phyloP scores from a whole-genome alignment of 768 basidiomycete genomes.

The Boletus fagicola region DNA sequence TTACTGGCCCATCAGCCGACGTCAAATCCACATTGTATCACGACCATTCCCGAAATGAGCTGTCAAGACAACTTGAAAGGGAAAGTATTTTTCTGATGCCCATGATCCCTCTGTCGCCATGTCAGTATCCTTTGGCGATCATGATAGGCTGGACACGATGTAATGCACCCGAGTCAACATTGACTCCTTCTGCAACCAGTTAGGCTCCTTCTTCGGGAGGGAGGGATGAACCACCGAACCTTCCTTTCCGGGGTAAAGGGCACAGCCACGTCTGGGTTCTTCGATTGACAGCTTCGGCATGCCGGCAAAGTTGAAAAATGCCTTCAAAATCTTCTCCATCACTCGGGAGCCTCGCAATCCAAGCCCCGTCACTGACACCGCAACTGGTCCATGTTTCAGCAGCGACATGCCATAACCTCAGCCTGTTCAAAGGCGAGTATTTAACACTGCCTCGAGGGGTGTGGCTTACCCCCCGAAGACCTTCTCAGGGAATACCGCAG shows the following conservation, averaged over 20 bases:
- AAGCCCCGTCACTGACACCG: constrained; percentile 56
- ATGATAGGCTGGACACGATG: background rate
- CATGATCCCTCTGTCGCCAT: background rate
- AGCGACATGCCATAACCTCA: constrained; percentile 70
- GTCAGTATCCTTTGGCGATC: background rate
- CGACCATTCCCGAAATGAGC: constrained; percentile 22
- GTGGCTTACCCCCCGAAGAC: constrained; percentile 44
- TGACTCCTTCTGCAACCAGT: background rate
- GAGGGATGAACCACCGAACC: constrained; percentile 23
- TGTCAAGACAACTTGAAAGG: constrained; percentile 19
- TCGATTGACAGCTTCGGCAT: constrained; percentile 28
- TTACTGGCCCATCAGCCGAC: constrained; percentile 19
- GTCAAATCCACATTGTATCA: constrained; percentile 21
- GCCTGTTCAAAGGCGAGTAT: constrained; percentile 64
- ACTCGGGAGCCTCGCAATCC: constrained; percentile 67
- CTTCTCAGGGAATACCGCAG: constrained; percentile 79
- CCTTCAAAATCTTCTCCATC: constrained; percentile 43
- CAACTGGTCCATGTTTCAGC: constrained; percentile 72
- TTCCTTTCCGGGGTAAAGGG: constrained; percentile 28
- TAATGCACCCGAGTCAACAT: background rate
- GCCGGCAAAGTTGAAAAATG: constrained; percentile 36
- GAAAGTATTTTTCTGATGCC: background rate
- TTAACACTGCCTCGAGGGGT: constrained; percentile 3
- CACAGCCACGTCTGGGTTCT: constrained; percentile 19
- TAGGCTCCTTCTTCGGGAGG: background rate